phyloP scores from a whole-genome alignment of 2,329 filamentous ascomycete genomes.

The Incumbomyces lentus region DNA sequence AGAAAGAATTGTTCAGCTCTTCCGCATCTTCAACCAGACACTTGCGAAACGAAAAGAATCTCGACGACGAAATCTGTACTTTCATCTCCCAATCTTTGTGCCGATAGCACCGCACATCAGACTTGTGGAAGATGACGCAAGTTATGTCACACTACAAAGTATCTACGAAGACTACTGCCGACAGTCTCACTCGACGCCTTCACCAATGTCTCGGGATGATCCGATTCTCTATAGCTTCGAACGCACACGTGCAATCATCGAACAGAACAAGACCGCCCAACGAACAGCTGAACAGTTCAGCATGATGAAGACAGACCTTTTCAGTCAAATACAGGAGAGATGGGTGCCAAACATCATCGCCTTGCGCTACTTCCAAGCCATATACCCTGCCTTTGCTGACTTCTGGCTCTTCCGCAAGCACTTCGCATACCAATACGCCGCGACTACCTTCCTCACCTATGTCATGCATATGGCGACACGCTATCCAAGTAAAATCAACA shows the following conservation, averaged over 20 bases:
- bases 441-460: conserved; percentile 97
- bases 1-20: conserved; percentile 88
- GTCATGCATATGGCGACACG: conserved; percentile 94
- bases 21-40: conserved; percentile 93
- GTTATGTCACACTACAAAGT: conserved; percentile 86
- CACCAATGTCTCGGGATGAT: conserved; percentile 74
- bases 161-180: conserved; percentile 96
- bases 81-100: conserved; percentile 91
- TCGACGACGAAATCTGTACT: conserved; percentile 83
- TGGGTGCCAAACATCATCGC: conserved; percentile 76
- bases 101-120: conserved; percentile 89
- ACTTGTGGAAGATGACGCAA: conserved; percentile 89
- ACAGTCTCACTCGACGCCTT: conserved; percentile 29
- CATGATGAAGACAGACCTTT: conserved; percentile 76
- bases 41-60: conserved; percentile 90
- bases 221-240: conserved; percentile 93
- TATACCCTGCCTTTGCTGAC: conserved; percentile 79
- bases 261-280: conserved; percentile 47
- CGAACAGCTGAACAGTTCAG: conserved; percentile 55
- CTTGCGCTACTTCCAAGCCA: conserved; percentile 78
- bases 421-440: conserved; percentile 90
- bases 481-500: conserved; percentile 90
- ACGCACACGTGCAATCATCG: conserved; percentile 68
- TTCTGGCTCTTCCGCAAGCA: conserved; percentile 98
- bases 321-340: conserved; percentile 85